Percentiles rank a stretch among this genome's conserved stretches.
Evolutionary conservation across 2,329 filamentous ascomycete genomes (phyloP).

Genomic region (Pestalotiopsis sp.): DNA sequence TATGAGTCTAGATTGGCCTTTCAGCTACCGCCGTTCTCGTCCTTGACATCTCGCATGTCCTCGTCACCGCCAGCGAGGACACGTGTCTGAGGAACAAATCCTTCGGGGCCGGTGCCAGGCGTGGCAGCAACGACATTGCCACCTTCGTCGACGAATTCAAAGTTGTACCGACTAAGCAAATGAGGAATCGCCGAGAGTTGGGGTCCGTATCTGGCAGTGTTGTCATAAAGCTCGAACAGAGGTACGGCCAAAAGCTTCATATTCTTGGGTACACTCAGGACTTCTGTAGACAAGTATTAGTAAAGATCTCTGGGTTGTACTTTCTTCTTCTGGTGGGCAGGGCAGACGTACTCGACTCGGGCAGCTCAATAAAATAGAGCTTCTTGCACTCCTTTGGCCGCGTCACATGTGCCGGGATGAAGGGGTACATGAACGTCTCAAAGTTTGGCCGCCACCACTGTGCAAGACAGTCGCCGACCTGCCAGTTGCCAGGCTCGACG

Average conservation of each 20-base stretch:
- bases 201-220: conserved; percentile 90
- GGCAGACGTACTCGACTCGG: conserved; percentile 74
- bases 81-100: conserved; percentile 65
- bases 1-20: conserved; percentile 16
- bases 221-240: conserved; percentile 97
- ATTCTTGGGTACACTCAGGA: conserved; percentile 96
- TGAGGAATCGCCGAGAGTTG: conserved; percentile 97
- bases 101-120: conserved; percentile 68
- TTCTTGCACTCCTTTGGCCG: conserved; percentile 99
- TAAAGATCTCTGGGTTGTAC: background rate
- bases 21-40: conserved; percentile 39
- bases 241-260: conserved; percentile 99
- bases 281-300: conserved; percentile 59
- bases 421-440: conserved; percentile 99
- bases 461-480: conserved; percentile 90
- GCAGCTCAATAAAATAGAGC: conserved; percentile 94
- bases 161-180: conserved; percentile 91
- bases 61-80: conserved; percentile 66
- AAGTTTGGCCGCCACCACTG: conserved; percentile 99
- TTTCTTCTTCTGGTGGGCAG: background rate
- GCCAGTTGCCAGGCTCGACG: conserved; percentile 85
- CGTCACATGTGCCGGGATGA: conserved; percentile 93
- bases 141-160: conserved; percentile 94
- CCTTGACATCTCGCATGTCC: conserved; percentile 53
- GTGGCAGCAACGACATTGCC: conserved; percentile 86